Base-by-base conservation (phyloP, 208 protist genomes). In the Sergeia podlipaevii region DNA sequence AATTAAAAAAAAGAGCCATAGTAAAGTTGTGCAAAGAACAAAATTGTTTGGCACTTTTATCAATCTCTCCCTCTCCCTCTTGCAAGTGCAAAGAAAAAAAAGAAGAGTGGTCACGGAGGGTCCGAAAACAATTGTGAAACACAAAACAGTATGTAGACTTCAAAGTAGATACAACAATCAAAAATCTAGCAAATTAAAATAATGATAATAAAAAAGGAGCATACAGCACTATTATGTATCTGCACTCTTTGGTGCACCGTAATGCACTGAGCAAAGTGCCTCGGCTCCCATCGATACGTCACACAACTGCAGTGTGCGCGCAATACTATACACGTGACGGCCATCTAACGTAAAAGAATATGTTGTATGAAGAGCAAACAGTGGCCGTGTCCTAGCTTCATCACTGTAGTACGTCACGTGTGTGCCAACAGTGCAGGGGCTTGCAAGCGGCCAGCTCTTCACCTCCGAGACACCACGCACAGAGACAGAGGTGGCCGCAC, bases 371-470 rank as follows among this genome's bases (percentile, higher is more conserved):
- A 85, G 32, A 7, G 76, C 64, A 33, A 80, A 77, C 13, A 71
- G 23, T 17, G 68, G 44, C 23, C 18, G 36, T 2, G 61, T 48
- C 33, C 46, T 48, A 0, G 71, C 65, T 0, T 13, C 38, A 38
- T 80, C 65, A 2, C 46, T 46, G 51, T 69, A 80, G 52, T 77
- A 85, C 5, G 70, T 80, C 38, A 78, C 61, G 30, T 70, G 49
- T 10, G 77, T 72, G 21, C 68, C 69, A 11, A 80, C 54, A 37
- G 3, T 60, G 41, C 48, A 74, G 27, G 15, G 65, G 28, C 39
- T 60, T 17, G 20, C 59, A 55, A 7, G 65, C 6, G 33, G 38
- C 41, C 55, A 50, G 26, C 30, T 51, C 8, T 33, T 18, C 15
- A 21, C 24, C 10, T 49, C 24, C 8, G 74, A 77, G 44, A 77